Conservation (phyloP, 805 yeast genomes). For the Blastobotrys robertii region DNA sequence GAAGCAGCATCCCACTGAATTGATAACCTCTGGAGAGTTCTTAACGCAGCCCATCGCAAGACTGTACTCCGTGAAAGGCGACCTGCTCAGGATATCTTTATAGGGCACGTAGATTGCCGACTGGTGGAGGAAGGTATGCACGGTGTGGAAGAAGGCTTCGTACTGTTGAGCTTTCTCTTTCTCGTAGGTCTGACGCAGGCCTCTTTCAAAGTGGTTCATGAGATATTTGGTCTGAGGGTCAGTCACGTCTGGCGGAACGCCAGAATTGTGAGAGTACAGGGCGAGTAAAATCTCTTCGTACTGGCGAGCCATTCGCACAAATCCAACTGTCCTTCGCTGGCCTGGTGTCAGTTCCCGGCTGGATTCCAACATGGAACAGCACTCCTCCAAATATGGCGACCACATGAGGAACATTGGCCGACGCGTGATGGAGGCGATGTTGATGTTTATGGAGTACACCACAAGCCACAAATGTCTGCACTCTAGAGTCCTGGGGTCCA, state of each 20-base stretch:
- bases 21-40: slow-evolving; percentile 19
- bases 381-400: slow-evolving; percentile 48
- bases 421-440: slow-evolving; percentile 55
- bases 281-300: slow-evolving; percentile 46
- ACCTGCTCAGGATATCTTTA: slow-evolving; percentile 20
- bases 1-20: slow-evolving; percentile 21
- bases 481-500: slow-evolving; percentile 36
- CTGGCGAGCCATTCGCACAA: slow-evolving; percentile 48
- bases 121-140: slow-evolving; percentile 38
- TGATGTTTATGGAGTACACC: slow-evolving; percentile 52
- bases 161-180: slow-evolving; percentile 28
- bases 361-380: slow-evolving; percentile 41
- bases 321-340: slow-evolving; percentile 40
- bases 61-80: slow-evolving; percentile 29
- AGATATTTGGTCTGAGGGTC: slow-evolving; percentile 33
- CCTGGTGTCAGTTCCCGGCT: slow-evolving; percentile 23
- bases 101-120: slow-evolving; percentile 20
- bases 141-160: slow-evolving; percentile 42
- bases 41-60: slow-evolving; percentile 17
- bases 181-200: slow-evolving; percentile 32
- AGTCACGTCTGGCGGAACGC: slow-evolving; percentile 28
- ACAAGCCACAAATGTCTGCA: slow-evolving; percentile 44
- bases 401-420: slow-evolving; percentile 42
- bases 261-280: slow-evolving; percentile 18
- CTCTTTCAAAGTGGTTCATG: slow-evolving; percentile 40